Evolutionary conservation across 805 yeast species (phyloP).

Genomic region (Candida cerambycidarum): DNA sequence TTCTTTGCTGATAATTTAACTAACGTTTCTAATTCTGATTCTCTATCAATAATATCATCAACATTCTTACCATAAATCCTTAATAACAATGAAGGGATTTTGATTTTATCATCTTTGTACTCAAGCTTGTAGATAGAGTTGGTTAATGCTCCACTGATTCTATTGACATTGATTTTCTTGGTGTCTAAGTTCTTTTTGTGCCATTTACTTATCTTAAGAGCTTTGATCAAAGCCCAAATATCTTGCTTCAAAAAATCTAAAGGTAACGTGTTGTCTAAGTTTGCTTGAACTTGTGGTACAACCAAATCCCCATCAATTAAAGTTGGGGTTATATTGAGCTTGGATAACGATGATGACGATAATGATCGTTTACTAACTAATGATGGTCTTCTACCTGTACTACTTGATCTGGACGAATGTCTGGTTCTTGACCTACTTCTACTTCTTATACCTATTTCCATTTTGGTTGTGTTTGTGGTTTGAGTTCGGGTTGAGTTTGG

Average conservation of each 20-base stretch:
- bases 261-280: slow-evolving; percentile 76
- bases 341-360: slow-evolving; percentile 32
- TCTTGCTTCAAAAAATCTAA: slow-evolving; percentile 84
- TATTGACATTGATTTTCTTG: slow-evolving; percentile 48
- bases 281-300: slow-evolving; percentile 54
- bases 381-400: slow-evolving; percentile 36
- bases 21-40: slow-evolving; percentile 70
- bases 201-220: slow-evolving; percentile 78
- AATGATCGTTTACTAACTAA: slow-evolving; percentile 34
- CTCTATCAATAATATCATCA: slow-evolving; percentile 82
- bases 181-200: slow-evolving; percentile 47
- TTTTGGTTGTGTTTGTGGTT: slow-evolving; percentile 1
- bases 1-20: slow-evolving; percentile 70
- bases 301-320: slow-evolving; percentile 30
- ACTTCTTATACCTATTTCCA: slow-evolving; percentile 16
- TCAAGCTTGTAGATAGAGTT: slow-evolving; percentile 81
- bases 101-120: slow-evolving; percentile 41
- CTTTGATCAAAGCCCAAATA: slow-evolving; percentile 60
- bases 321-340: slow-evolving; percentile 28
- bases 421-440: slow-evolving; percentile 30
- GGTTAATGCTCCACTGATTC: slow-evolving; percentile 92
- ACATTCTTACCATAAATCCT: slow-evolving; percentile 89
- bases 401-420: slow-evolving; percentile 33
- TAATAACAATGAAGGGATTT: slow-evolving; percentile 62
- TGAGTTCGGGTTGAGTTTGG: not conserved